Conservation (phyloP, 164 flowering plant species). For the Magnolia changhungtana region DNA sequence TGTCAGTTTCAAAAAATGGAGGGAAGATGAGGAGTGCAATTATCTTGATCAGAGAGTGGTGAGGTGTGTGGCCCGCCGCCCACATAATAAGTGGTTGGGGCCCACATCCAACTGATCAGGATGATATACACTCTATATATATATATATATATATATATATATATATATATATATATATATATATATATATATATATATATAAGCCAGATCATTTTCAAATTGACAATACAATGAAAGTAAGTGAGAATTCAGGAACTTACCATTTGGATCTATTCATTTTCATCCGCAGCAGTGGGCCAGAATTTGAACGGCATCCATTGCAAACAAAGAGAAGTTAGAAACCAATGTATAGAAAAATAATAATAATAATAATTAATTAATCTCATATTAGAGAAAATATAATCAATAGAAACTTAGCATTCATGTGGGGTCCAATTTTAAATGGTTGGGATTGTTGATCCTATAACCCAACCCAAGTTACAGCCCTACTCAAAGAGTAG, state of each 20-base stretch:
- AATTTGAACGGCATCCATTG: not conserved
- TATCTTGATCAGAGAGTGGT: not conserved
- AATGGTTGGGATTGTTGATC: not conserved
- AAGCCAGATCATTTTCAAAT: too few species aligned
- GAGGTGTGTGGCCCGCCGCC: not conserved
- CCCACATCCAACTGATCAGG: not conserved
- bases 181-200: too few species aligned
- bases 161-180: too few species aligned
- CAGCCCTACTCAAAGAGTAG: too few species aligned
- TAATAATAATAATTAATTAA: not conserved
- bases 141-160: too few species aligned
- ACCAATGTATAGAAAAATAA: not conserved
- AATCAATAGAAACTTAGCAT: not conserved
- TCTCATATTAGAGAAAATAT: too few species aligned
- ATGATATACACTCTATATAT: too few species aligned
- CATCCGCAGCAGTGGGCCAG: not conserved
- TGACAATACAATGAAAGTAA: too few species aligned
- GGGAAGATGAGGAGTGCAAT: not conserved
- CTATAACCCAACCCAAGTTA: not conserved
- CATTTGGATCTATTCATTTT: constrained; percentile 27
- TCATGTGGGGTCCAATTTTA: not conserved
- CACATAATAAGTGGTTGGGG: too few species aligned
- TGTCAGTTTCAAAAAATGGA: not conserved
- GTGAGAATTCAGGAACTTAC: constrained; percentile 9
- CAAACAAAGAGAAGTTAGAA: not conserved